Conservation (phyloP, 164 flowering plant species). For the Vitis cinerea region DNA sequence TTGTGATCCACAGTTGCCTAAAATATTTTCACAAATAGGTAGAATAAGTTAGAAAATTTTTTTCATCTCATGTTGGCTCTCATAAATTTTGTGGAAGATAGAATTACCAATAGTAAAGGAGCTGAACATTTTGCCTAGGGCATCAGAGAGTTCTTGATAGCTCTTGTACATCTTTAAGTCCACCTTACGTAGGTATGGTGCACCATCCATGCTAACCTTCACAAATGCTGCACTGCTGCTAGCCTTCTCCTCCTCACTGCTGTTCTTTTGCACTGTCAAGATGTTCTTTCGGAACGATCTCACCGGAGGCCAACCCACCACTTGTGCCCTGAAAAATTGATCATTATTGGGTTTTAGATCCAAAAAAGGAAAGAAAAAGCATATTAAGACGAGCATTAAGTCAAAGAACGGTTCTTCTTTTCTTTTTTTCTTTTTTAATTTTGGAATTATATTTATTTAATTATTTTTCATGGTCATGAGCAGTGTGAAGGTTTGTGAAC, state of each 20-base stretch:
- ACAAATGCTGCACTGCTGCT: conserved; percentile 46
- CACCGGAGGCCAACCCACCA: conserved; percentile 90
- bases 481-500: no score
- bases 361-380: no score
- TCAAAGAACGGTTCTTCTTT: no score
- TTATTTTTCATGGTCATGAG: no score
- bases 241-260: conserved; percentile 35
- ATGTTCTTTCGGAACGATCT: no score
- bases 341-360: no score
- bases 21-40: background rate
- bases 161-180: conserved; percentile 73
- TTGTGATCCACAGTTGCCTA: conserved; percentile 35
- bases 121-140: conserved; percentile 74
- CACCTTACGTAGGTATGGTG: conserved; percentile 80
- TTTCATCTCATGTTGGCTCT: no score
- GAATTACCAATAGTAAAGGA: conserved; percentile 68
- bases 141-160: conserved; percentile 67
- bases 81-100: no score
- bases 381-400: no score
- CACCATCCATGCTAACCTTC: conserved; percentile 92
- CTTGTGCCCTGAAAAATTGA: conserved; percentile 41
- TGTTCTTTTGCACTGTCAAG: no score
- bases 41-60: background rate
- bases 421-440: no score
- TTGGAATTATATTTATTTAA: no score